phyloP scores from a whole-genome alignment of 371 early-diverging fungal genomes.

The Mortierella sp. region DNA sequence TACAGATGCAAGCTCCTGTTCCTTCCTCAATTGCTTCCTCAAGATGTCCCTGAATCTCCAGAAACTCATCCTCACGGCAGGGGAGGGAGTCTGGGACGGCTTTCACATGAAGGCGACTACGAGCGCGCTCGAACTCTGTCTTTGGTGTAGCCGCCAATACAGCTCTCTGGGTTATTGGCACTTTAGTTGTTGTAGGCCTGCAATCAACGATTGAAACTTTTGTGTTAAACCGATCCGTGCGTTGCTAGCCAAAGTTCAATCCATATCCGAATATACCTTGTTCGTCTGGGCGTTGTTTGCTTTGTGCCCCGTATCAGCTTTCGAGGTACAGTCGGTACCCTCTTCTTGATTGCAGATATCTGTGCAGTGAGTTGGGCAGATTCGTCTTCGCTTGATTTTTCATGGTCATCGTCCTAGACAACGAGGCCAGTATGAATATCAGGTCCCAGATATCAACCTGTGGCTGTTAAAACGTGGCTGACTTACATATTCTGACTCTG shows the following conservation, averaged over 20 bases:
- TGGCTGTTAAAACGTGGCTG: too few species aligned
- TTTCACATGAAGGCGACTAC: conserved; percentile 86
- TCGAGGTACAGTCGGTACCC: not conserved
- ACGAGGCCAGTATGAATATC: too few species aligned
- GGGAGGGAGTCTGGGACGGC: conserved; percentile 91
- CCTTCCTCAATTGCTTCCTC: conserved; percentile 80
- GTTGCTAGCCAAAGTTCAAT: too few species aligned
- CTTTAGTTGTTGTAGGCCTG: conserved; percentile 14
- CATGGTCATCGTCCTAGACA: too few species aligned
- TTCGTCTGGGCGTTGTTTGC: not conserved
- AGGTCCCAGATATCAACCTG: too few species aligned
- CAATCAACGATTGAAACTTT: not conserved
- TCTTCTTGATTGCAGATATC: too few species aligned
- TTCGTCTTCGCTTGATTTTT: too few species aligned
- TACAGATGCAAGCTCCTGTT: conserved; percentile 86
- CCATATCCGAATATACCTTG: conserved; percentile 13
- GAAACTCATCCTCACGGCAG: conserved; percentile 91
- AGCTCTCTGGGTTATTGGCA: conserved; percentile 39
- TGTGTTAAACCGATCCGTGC: too few species aligned
- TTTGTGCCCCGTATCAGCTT: not conserved
- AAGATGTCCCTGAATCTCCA: conserved; percentile 75
- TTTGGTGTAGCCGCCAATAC: conserved; percentile 25
- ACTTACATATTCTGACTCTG: conserved; percentile 8
- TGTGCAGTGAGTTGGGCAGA: too few species aligned
- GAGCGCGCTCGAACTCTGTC: conserved; percentile 70